These are phyloP conservation scores for Globisporangium abappressorium DNA, from an alignment of 352 stramenopile species.

Conservation along the genomic window DNA sequence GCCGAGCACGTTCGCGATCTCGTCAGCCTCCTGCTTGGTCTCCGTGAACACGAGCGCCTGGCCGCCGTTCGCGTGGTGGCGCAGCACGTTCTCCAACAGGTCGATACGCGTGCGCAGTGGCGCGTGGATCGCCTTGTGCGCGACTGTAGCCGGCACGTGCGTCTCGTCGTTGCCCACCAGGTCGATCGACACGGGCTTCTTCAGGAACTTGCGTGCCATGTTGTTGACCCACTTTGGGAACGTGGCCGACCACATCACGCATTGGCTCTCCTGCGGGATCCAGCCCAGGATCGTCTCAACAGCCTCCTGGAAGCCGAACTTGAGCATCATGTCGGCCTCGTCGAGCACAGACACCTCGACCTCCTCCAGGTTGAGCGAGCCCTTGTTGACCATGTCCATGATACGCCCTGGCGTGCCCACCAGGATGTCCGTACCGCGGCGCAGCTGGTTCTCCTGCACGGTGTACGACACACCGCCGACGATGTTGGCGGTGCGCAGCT, in stretches of 20 bases:
- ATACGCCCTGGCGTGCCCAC: constrained; percentile 97
- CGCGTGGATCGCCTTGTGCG: constrained; percentile 92
- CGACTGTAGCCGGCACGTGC: constrained; percentile 82
- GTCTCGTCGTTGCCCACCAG: constrained; percentile 89
- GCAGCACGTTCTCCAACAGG: constrained; percentile 67
- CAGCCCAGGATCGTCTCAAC: constrained; percentile 93
- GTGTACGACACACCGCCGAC: constrained; percentile 94
- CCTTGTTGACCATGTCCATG: constrained; percentile 95
- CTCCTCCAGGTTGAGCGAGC: constrained; percentile 87
- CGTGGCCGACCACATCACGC: constrained; percentile 96
- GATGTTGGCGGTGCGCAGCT: constrained; percentile 89
- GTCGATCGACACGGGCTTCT: constrained; percentile 92
- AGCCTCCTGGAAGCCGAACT: constrained; percentile 98
- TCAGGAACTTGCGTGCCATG: constrained; percentile 93
- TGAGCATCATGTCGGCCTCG: constrained; percentile 98
- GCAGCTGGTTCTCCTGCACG: constrained; percentile 89
- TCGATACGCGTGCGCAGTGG: constrained; percentile 65
- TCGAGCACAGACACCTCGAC: constrained; percentile 93
- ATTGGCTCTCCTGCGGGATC: constrained; percentile 80
- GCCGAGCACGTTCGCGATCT: constrained; percentile 89
- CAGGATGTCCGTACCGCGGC: constrained; percentile 91
- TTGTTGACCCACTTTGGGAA: constrained; percentile 94
- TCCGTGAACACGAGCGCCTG: constrained; percentile 96
- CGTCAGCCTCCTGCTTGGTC: constrained; percentile 95
- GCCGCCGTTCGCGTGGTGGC: constrained; percentile 60